These are phyloP conservation scores for Mycena polygramma DNA, from an alignment of 768 basidiomycete species.

Conservation along the genomic window DNA sequence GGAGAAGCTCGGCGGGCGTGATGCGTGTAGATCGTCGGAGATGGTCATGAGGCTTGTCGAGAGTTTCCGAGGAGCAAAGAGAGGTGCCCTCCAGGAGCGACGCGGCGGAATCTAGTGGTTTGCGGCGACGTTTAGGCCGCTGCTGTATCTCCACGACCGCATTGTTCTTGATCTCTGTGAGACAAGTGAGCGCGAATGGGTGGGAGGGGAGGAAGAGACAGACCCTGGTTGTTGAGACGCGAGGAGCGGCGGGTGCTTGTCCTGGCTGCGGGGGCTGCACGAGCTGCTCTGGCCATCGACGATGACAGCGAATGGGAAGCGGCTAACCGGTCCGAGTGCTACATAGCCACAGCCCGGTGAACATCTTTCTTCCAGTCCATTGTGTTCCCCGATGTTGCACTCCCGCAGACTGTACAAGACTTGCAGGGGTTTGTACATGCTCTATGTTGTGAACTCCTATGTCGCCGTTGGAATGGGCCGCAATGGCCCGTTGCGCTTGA, in stretches of 20 bases:
- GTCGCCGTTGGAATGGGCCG: neutral
- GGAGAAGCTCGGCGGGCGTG: slow-evolving; percentile 53
- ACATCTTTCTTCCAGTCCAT: too few relatives aligned
- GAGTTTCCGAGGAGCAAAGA: slow-evolving; percentile 26
- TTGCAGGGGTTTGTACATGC: too few relatives aligned
- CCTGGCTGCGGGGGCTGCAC: slow-evolving; percentile 16
- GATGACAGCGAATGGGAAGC: slow-evolving; percentile 30
- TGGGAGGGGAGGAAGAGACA: neutral
- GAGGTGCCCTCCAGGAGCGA: slow-evolving; percentile 21
- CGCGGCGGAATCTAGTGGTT: slow-evolving; percentile 23
- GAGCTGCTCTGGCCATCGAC: slow-evolving; percentile 36
- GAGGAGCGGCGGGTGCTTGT: slow-evolving; percentile 34
- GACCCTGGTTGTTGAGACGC: slow-evolving; percentile 36
- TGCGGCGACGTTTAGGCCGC: slow-evolving; percentile 25
- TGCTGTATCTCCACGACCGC: slow-evolving; percentile 40
- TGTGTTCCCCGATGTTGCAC: neutral
- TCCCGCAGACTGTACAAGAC: too few relatives aligned
- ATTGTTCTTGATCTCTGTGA: slow-evolving; percentile 33
- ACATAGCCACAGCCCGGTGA: neutral
- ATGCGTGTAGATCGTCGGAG: slow-evolving; percentile 56
- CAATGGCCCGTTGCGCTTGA: neutral
- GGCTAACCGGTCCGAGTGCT: neutral
- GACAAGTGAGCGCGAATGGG: slow-evolving; percentile 1
- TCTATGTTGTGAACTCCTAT: too few relatives aligned
- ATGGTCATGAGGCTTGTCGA: slow-evolving; percentile 37